Evolutionary conservation across 1,139 yeast species (phyloP).

Genomic region (Candida smagusa): DNA sequence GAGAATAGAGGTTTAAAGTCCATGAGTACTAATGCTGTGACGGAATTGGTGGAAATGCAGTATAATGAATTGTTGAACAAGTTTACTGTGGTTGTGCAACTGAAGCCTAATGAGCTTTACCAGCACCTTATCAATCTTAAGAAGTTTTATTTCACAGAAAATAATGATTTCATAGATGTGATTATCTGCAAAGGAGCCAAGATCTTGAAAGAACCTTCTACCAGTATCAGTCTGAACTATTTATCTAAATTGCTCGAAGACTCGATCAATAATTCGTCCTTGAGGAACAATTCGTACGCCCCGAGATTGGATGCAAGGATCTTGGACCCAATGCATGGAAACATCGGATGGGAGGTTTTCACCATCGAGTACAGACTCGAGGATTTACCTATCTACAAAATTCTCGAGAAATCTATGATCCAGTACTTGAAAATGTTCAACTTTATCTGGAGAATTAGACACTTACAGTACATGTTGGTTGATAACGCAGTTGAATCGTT

Average conservation of each 20-base stretch:
- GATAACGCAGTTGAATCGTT: conserved; percentile 35
- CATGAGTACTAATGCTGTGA: conserved; percentile 27
- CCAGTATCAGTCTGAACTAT: conserved; percentile 60
- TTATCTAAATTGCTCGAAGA: conserved; percentile 64
- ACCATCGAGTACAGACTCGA: conserved; percentile 74
- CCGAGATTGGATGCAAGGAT: conserved; percentile 75
- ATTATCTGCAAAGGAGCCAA: conserved; percentile 56
- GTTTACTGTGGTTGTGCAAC: conserved; percentile 48
- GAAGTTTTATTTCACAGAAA: conserved; percentile 65
- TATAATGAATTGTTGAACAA: conserved; percentile 57
- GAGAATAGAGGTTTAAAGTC: conserved; percentile 29
- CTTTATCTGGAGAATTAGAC: conserved; percentile 76
- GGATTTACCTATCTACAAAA: conserved; percentile 49
- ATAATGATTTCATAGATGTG: conserved; percentile 73
- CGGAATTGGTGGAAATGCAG: conserved; percentile 42
- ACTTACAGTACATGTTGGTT: conserved; percentile 53
- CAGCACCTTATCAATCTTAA: conserved; percentile 63
- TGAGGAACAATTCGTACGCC: conserved; percentile 38
- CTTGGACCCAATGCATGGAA: conserved; percentile 61
- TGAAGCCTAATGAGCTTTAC: conserved; percentile 41
- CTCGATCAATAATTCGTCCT: conserved; percentile 63
- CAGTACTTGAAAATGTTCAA: conserved; percentile 82
- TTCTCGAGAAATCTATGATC: conserved; percentile 30
- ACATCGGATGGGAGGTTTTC: conserved; percentile 86
- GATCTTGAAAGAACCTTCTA: conserved; percentile 60